phyloP scores from a whole-genome alignment of 352 stramenopile species.

The Pythium pectinolyticum region DNA sequence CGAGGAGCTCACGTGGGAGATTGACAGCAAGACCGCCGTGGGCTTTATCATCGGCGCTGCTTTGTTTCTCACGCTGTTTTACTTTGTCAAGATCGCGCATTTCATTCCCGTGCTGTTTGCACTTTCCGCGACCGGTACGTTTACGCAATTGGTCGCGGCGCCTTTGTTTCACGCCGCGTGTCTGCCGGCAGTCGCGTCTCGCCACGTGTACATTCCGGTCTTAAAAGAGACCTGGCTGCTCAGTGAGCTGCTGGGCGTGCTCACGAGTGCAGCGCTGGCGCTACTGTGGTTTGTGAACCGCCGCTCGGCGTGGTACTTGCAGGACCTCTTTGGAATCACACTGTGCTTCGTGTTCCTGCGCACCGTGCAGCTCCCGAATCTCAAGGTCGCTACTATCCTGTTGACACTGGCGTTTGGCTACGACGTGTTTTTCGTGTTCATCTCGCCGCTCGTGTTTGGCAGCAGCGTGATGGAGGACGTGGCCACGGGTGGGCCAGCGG shows the following conservation, averaged over 20 bases:
- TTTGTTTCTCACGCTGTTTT: constrained; percentile 65
- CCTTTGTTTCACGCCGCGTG: constrained; percentile 35
- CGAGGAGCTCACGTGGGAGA: constrained; percentile 49
- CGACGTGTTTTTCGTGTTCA: constrained; percentile 96
- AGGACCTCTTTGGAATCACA: constrained; percentile 91
- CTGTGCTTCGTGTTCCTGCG: constrained; percentile 93
- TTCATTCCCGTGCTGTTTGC: constrained; percentile 72
- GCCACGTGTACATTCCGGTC: constrained; percentile 39
- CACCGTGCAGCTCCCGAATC: constrained; percentile 89
- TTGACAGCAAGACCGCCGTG: constrained; percentile 61
- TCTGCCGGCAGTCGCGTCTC: constrained; percentile 36
- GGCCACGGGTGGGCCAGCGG: constrained; percentile 82
- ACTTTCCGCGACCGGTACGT: constrained; percentile 46
- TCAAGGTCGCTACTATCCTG: constrained; percentile 89
- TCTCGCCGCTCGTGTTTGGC: constrained; percentile 89
- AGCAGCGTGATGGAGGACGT: constrained; percentile 94
- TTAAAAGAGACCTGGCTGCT: constrained; percentile 42
- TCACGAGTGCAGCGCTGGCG: constrained; percentile 37
- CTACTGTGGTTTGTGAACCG: constrained; percentile 66
- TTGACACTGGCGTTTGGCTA: constrained; percentile 93
- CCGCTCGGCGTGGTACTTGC: constrained; percentile 78
- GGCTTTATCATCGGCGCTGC: constrained; percentile 64
- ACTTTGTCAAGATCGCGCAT: constrained; percentile 62
- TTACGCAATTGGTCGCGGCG: constrained; percentile 55
- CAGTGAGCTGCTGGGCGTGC: constrained; percentile 50